A percentile compares a stretch with the other conserved stretches of the same genome.
phyloP scores from a whole-genome alignment of 2,329 filamentous ascomycete genomes.

The Fusarium caatingaense region DNA sequence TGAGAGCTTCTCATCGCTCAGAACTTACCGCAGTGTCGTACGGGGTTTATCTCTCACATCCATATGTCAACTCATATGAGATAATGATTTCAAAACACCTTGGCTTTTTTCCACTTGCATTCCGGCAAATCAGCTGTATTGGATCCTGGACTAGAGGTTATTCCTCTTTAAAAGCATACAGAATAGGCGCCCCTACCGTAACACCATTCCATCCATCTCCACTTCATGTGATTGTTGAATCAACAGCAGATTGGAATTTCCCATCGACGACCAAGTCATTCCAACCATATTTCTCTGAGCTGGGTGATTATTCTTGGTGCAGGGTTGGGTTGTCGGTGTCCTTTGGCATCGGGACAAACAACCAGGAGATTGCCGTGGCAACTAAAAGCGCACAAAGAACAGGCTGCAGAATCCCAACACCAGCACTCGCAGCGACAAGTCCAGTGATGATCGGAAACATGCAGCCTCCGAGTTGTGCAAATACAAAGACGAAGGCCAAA shows the following conservation, averaged over 20 bases:
- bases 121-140: neutral
- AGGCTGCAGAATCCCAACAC: slow-evolving; percentile 63
- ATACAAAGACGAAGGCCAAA: slow-evolving; percentile 64
- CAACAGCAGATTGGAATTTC: neutral
- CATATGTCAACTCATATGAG: no score
- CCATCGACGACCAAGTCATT: neutral
- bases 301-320: slow-evolving; percentile 49
- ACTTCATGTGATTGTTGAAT: rapidly evolving
- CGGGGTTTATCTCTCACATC: neutral
- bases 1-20: neutral
- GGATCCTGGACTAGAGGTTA: neutral
- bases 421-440: slow-evolving; percentile 57
- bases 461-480: slow-evolving; percentile 66
- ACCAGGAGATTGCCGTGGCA: slow-evolving; percentile 60
- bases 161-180: no score
- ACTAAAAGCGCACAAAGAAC: slow-evolving; percentile 61
- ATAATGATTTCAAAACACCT: neutral
- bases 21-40: neutral
- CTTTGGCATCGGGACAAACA: slow-evolving; percentile 56
- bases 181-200: neutral
- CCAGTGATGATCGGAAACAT: slow-evolving; percentile 68
- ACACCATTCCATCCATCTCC: neutral
- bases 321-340: slow-evolving; percentile 45
- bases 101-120: no score
- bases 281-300: neutral